A percentile compares a stretch with the other conserved stretches of the same genome.
phyloP scores from a whole-genome alignment of 108 stramenopile genomes.

The Chaetoceros tenuissimus region DNA sequence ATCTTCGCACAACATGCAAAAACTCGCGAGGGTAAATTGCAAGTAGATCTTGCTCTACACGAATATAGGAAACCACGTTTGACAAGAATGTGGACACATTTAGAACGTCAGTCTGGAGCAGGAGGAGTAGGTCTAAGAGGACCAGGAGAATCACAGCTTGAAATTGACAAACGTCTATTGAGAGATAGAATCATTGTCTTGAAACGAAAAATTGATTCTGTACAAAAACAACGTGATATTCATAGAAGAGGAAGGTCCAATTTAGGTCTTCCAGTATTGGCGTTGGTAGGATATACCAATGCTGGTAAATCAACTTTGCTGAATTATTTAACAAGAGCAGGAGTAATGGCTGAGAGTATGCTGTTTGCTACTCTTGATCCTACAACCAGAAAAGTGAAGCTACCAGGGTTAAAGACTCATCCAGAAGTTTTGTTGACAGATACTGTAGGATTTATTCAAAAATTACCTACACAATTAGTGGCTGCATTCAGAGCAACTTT shows the following conservation, averaged over 20 bases:
- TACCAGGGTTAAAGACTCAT: constrained; percentile 87
- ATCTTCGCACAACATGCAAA: constrained; percentile 95
- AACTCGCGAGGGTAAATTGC: constrained; percentile 90
- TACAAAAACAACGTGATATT: constrained; percentile 82
- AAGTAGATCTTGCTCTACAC: constrained; percentile 90
- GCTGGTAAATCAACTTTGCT: constrained; percentile 91
- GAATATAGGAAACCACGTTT: constrained; percentile 91
- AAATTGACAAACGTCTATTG: constrained; percentile 89
- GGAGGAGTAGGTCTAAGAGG: constrained; percentile 91
- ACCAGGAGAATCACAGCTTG: constrained; percentile 91
- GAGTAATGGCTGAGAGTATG: constrained; percentile 92
- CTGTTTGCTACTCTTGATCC: constrained; percentile 97
- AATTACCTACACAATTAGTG: constrained; percentile 91
- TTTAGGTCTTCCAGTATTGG: constrained; percentile 76
- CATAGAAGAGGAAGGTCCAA: constrained; percentile 63
- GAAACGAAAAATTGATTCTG: constrained; percentile 83
- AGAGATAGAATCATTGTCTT: constrained; percentile 86
- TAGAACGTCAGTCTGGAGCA: constrained; percentile 88
- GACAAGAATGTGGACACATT: constrained; percentile 94
- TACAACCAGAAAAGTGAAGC: constrained; percentile 89
- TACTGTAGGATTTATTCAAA: constrained; percentile 97
- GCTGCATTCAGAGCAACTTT: constrained; percentile 95
- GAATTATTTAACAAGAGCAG: constrained; percentile 85
- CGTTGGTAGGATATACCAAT: constrained; percentile 95
- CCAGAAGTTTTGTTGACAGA: constrained; percentile 92